Base-by-base conservation (phyloP, 805 yeast genomes). In the Schizosaccharomyces japonicus region DNA sequence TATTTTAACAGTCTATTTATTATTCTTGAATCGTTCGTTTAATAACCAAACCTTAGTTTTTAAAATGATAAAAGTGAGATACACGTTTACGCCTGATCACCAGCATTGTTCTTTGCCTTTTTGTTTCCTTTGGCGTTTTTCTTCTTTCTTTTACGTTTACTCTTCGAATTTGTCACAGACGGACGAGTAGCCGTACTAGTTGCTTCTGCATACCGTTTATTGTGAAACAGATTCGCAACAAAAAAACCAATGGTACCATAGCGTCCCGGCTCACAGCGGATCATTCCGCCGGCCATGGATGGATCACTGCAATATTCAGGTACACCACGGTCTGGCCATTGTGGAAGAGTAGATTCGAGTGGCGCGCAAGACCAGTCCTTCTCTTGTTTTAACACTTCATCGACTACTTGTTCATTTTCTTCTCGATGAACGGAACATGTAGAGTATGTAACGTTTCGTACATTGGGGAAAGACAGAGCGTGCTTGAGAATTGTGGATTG, bases 211-310 rank as follows among this genome's bases (percentile, higher is more conserved):
- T 52, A 57, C 49, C 79, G 69, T 52, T 80, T 80, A 59, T 25
- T 10, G 13, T 36, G 42, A 36, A 19, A 36, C 28, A 90, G 87
- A 49, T 90, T 77, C 1, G 85, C 96, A 0, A 95, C 96, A 62
- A 90, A 90, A 59, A 90, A 90, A 0, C 99, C 99, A 55, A 90
- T 90, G n/a, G 98, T 98, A 28, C 96, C 98, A 59, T 90, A 98
- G 40, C 71, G 78, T 51, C 74, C 77, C 0, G 95, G 94, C 39
- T 76, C 63, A 0, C 85, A 79, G 53, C 99, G 68, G 0, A 90
- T 75, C 63, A 95, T 85, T 0, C 90, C 87, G 1, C 76, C 83
- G 1, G 95, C 93, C 45, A 82, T 57, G 33, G 63, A 66, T 32
- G 67, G 51, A 65, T 60, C 21, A 67, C 66, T 7, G 70, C 68